A percentile compares a stretch with the other conserved stretches of the same genome.
These are phyloP conservation scores for Suillus ampliporus DNA, from an alignment of 768 basidiomycete genomes.

Conservation along the genomic window DNA sequence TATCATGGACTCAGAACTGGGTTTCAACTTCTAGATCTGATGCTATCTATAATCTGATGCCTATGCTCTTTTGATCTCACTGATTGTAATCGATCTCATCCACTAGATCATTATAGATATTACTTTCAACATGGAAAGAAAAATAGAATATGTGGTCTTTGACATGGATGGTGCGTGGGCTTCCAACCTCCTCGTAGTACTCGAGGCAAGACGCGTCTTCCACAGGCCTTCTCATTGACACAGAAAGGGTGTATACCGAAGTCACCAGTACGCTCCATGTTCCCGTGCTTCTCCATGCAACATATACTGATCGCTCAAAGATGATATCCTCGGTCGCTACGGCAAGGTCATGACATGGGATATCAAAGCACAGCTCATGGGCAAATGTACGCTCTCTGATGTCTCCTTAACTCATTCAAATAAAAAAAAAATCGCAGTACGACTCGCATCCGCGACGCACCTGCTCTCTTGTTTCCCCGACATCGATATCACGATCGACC, in stretches of 20 bases:
- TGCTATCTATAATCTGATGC: not conserved
- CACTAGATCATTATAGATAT: not conserved
- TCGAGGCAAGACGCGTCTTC: slow-evolving; percentile 12
- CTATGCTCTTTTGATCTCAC: not conserved
- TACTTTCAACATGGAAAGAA: slow-evolving; percentile 12
- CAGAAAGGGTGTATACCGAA: slow-evolving; percentile 76
- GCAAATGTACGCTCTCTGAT: slow-evolving; percentile 61
- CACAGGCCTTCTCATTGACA: slow-evolving; percentile 75
- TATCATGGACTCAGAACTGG: not conserved
- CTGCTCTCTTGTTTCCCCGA: slow-evolving; percentile 80
- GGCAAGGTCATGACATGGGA: slow-evolving; percentile 87
- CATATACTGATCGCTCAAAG: slow-evolving; percentile 40
- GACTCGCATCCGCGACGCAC: slow-evolving; percentile 64
- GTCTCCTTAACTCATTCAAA: not conserved
- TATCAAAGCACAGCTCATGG: slow-evolving; percentile 89
- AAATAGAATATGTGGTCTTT: slow-evolving; percentile 68
- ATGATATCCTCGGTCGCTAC: slow-evolving; percentile 72
- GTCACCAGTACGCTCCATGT: slow-evolving; percentile 66
- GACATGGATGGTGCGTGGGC: slow-evolving; percentile 70
- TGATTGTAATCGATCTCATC: not conserved
- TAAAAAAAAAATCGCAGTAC: slow-evolving; percentile 51
- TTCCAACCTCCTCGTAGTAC: not conserved
- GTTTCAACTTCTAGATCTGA: too few species aligned
- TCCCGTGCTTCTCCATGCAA: not conserved
- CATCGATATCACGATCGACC: slow-evolving; percentile 65